A percentile compares a stretch with the other conserved stretches of the same genome.
Conservation (phyloP, 139 green algal genomes). For the Ostreobium quekettii region DNA sequence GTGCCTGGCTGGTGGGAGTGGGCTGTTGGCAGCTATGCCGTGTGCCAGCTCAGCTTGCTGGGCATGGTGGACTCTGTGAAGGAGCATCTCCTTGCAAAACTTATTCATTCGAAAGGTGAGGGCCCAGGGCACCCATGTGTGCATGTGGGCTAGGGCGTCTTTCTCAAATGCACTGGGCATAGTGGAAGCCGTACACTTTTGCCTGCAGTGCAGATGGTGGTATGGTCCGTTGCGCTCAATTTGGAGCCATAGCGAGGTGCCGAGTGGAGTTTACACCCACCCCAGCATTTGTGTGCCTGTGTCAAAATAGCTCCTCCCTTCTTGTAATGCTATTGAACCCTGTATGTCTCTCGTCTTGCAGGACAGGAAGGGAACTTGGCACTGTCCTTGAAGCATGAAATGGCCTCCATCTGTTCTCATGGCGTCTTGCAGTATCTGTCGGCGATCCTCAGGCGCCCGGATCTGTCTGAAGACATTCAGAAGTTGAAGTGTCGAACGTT, state of each 20-base stretch:
- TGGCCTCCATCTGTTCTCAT: slow-evolving; percentile 11
- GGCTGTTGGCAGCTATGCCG: slow-evolving; percentile 18
- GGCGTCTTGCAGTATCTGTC: slow-evolving; percentile 24
- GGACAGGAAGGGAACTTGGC: too few species aligned
- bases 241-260: neutral
- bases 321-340: neutral
- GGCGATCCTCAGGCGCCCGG: slow-evolving; percentile 13
- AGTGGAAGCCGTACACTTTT: too few species aligned
- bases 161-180: neutral
- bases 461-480: slow-evolving; percentile 3
- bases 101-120: neutral
- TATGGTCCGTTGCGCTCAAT: neutral
- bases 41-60: slow-evolving; percentile 10
- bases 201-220: too few species aligned
- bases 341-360: too few species aligned
- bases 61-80: slow-evolving; percentile 14
- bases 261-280: too few species aligned
- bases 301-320: too few species aligned
- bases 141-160: neutral
- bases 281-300: too few species aligned
- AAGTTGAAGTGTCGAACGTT: slow-evolving; percentile 23
- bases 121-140: neutral
- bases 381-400: too few species aligned
- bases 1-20: slow-evolving; percentile 38
- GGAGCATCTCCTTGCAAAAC: slow-evolving; percentile 6